These are phyloP conservation scores for Phanerochaete carnosa DNA, from an alignment of 768 basidiomycete species.

Conservation along the genomic window DNA sequence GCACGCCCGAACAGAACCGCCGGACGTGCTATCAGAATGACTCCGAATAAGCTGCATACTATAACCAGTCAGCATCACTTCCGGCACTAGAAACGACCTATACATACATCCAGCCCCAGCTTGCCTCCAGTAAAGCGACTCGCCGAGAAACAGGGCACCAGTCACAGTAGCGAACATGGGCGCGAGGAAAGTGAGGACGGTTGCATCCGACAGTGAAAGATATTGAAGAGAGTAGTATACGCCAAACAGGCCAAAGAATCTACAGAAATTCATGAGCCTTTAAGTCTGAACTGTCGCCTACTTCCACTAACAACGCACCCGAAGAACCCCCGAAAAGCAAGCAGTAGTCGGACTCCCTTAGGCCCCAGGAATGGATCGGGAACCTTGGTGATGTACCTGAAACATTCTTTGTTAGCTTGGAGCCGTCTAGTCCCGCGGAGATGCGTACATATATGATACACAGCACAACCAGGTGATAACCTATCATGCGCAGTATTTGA, in stretches of 20 bases:
- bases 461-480: slow-evolving; percentile 50
- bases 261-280: slow-evolving; percentile 25
- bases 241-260: slow-evolving; percentile 70
- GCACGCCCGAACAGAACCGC: slow-evolving; percentile 60
- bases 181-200: slow-evolving; percentile 70
- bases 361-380: slow-evolving; percentile 68
- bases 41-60: slow-evolving; percentile 71
- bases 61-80: not conserved
- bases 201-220: slow-evolving; percentile 75
- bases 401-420: not conserved
- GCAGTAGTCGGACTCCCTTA: slow-evolving; percentile 56
- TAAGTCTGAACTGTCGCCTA: too few species aligned
- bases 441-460: slow-evolving; percentile 43
- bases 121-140: slow-evolving; percentile 53
- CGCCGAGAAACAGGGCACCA: slow-evolving; percentile 60
- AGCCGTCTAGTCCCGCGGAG: not conserved
- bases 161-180: slow-evolving; percentile 64
- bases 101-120: slow-evolving; percentile 42
- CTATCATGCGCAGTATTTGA: slow-evolving; percentile 24
- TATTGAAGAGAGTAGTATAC: slow-evolving; percentile 72
- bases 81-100: slow-evolving; percentile 3
- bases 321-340: slow-evolving; percentile 57
- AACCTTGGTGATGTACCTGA: slow-evolving; percentile 37
- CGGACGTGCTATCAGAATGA: slow-evolving; percentile 80
- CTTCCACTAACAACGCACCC: slow-evolving; percentile 38